Percentiles rank a stretch among this genome's conserved stretches.
phyloP scores from a whole-genome alignment of 192 early-diverging fungal genomes.

The Podochytrium sp. region DNA sequence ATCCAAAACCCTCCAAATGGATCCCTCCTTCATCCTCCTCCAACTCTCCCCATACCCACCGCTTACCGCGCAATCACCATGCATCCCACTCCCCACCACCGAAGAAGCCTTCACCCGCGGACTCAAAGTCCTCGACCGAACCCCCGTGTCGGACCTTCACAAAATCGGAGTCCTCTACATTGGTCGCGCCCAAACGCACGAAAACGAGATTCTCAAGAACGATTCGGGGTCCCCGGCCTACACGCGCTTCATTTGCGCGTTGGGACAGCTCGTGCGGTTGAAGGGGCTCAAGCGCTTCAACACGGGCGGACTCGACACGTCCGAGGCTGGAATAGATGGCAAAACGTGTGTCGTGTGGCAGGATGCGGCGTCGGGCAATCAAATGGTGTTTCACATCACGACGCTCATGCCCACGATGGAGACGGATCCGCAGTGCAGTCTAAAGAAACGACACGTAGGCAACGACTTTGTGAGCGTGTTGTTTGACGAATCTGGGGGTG shows the following conservation, averaged over 20 bases:
- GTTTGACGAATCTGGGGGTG: conserved; percentile 88
- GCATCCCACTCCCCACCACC: conserved; percentile 62
- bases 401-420: conserved; percentile 91
- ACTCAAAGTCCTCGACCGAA: conserved; percentile 83
- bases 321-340: conserved; percentile 82
- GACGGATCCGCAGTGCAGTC: conserved; percentile 76
- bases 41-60: conserved; percentile 81
- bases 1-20: conserved; percentile 30
- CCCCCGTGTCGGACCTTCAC: conserved; percentile 88
- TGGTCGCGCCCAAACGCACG: conserved; percentile 80
- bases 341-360: conserved; percentile 77
- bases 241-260: conserved; percentile 77
- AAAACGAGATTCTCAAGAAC: conserved; percentile 88
- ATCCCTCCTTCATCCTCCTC: conserved; percentile 59
- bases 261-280: conserved; percentile 79
- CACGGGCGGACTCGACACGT: conserved; percentile 89
- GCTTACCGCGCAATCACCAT: conserved; percentile 54
- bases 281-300: conserved; percentile 69
- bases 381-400: conserved; percentile 91
- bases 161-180: conserved; percentile 96
- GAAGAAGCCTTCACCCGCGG: conserved; percentile 77
- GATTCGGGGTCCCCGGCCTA: conserved; percentile 86
- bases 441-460: conserved; percentile 95
- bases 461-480: conserved; percentile 96
- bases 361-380: conserved; percentile 71